Base-by-base conservation (phyloP, 371 early-diverging fungal species). In the Mucor circinelloides region DNA sequence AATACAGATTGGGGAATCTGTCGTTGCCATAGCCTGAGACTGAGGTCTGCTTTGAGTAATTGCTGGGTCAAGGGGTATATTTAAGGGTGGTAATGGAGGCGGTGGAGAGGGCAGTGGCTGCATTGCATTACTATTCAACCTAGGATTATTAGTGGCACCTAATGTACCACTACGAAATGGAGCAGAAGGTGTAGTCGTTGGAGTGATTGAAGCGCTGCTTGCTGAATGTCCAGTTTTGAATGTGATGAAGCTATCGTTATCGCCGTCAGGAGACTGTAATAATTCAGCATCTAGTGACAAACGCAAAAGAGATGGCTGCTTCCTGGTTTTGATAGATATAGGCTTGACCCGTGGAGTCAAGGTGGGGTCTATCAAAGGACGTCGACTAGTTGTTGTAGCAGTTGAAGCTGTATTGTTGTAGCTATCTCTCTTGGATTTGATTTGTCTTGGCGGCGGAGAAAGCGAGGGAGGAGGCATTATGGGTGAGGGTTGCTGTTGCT, bases 251-350 rank as follows among this genome's bases (percentile, higher is more conserved):
- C 67, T 63, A 25, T 71, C 70, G 23, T 48, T 67, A 31, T 67
- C 66, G 7, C 58, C 57, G 31, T 69, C 64, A 44, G 64, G 54
- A 6, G 56, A 59, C 19, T 19, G 42, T 42, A 62, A 40, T 38
- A 73, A 68, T 17, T 80, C 81, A 4, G 76, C 73, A 15, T 80
- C 81, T 15, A 80, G 32, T 27, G 81, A 80, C 10, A 80, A 58
- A 0, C 81, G 72, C 17, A 78, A 46, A 6, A 77, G 64, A 9
- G 67, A 69, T 1, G 77, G 59, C 23, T 72, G 63, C 23, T 66
- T 60, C 32, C 58, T 32, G 23, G 72, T 28, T 42, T 64, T 62
- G 17, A 62, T 65, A 7, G 68, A 57, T 58, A 54, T 56, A 3
- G 68, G 72, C 27, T 60, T 61, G 3, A 63, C 62, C 25, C 59